phyloP scores from a whole-genome alignment of 345 rosid species.

The Populus alba region DNA sequence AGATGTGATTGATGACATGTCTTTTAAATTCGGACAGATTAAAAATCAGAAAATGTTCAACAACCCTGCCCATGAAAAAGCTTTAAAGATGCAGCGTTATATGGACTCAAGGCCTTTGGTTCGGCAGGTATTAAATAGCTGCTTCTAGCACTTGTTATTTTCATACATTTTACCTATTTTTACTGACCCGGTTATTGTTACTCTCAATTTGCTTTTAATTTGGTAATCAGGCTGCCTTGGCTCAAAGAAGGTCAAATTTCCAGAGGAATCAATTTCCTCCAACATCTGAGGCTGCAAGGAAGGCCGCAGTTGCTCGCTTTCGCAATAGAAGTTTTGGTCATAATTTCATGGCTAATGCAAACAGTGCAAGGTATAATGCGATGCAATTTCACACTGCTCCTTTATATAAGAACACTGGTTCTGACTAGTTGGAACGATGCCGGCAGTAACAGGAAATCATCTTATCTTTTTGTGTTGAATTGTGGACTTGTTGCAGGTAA shows the following conservation, averaged over 20 bases:
- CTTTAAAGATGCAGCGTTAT: constrained; percentile 48
- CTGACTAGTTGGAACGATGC: not conserved
- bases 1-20: constrained; percentile 9
- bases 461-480: constrained; percentile 4
- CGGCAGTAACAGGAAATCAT: not conserved
- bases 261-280: constrained; percentile 62
- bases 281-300: constrained; percentile 48
- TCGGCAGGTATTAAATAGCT: constrained; percentile 60
- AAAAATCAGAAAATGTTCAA: constrained; percentile 45
- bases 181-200: not conserved
- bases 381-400: not conserved
- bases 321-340: constrained; percentile 50
- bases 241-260: constrained; percentile 67
- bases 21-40: constrained; percentile 38
- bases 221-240: constrained; percentile 64
- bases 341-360: constrained; percentile 35
- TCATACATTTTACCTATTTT: not conserved
- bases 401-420: not conserved
- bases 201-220: not conserved
- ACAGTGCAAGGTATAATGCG: constrained; percentile 58
- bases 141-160: not conserved
- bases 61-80: constrained; percentile 44
- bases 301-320: constrained; percentile 50
- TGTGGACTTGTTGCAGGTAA: constrained; percentile 45
- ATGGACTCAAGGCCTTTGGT: constrained; percentile 62